These are phyloP conservation scores for Brassica hybrid DNA, from an alignment of 441 rosid species.

Conservation along the genomic window DNA sequence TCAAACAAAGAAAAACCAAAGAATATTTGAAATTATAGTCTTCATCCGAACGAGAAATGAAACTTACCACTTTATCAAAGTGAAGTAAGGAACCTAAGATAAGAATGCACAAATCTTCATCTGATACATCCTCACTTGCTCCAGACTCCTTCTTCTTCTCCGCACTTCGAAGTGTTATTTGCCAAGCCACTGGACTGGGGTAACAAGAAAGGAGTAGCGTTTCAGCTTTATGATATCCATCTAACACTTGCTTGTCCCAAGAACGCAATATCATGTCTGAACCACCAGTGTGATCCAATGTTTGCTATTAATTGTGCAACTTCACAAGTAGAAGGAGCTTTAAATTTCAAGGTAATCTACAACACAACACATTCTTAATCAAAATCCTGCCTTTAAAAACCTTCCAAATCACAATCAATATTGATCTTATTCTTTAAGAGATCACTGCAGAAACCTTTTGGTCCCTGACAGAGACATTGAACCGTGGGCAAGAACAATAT, in stretches of 20 bases:
- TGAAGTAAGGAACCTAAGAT: conserved; percentile 77
- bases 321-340: conserved; percentile 77
- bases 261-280: conserved; percentile 82
- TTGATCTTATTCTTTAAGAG: not conserved
- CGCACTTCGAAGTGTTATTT: conserved; percentile 66
- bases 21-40: not conserved
- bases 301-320: conserved; percentile 75
- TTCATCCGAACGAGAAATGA: conserved; percentile 29
- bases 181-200: conserved; percentile 93
- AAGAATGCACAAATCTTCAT: conserved; percentile 73
- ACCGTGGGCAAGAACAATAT: conserved; percentile 70
- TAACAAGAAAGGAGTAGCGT: conserved; percentile 23
- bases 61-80: conserved; percentile 70
- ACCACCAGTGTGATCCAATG: conserved; percentile 81
- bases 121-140: conserved; percentile 48
- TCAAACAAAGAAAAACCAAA: no score
- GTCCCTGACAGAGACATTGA: conserved; percentile 77
- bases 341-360: conserved; percentile 83
- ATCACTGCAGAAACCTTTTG: conserved; percentile 64
- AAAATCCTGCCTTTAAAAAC: conserved; percentile 2
- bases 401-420: not conserved
- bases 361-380: not conserved
- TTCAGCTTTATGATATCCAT: not conserved
- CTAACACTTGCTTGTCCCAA: conserved; percentile 78
- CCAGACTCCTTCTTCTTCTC: conserved; percentile 53